Base-by-base conservation (phyloP, 1,284 basidiomycete species). In the Tetrapyrgos nigripes region DNA sequence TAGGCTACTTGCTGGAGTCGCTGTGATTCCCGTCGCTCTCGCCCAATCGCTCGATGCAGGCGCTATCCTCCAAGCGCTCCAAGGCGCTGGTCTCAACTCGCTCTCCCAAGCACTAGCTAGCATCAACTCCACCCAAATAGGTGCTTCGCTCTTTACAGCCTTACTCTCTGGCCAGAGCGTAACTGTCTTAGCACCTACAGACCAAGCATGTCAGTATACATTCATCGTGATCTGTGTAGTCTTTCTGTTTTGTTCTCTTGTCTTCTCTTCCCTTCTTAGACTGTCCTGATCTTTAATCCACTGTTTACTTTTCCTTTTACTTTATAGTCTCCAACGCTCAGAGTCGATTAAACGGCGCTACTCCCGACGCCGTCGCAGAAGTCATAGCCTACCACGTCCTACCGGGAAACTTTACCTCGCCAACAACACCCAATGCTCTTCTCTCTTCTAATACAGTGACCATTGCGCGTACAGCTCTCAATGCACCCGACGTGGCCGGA, bases 341-440 rank as follows among this genome's bases (percentile, higher is more conserved):
- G 71, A 57, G 68, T 80, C 31, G 71, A 78, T 1, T 68, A 64
- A 52, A 75, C 83, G 61, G 56, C 19, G 37, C 68, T 3, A 73
- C 73, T 3, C 58, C 70, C 14, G 53, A 59, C 1, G 46, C 43
- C 13, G 53, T 70, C 29, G 61, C 66, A 8, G 58, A 60, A 35
- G 73, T 85, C 49, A 67, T 91, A 52, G 74, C 84, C 4, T 91
- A 91, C 74, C 89, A 91, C 69, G 71, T 89, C 57, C 76, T 89
- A 19, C 76, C 79, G 51, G 85, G 86, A 26, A 80, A 81, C 60
- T 83, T 83, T 68, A 67, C 75, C 56, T 74, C 73, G 35, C 60
- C 68, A 24, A 68, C 68, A 4, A 62, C 72, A 13, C 70, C 79
- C 10, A 70, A 75, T 3, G 70, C 73, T 9, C 44, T 48, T 35